Evolutionary conservation across 2,329 filamentous ascomycete genomes (phyloP), one percentile per base, ranked within the genome.

Genomic region (Cladosporium colombiae): DNA sequence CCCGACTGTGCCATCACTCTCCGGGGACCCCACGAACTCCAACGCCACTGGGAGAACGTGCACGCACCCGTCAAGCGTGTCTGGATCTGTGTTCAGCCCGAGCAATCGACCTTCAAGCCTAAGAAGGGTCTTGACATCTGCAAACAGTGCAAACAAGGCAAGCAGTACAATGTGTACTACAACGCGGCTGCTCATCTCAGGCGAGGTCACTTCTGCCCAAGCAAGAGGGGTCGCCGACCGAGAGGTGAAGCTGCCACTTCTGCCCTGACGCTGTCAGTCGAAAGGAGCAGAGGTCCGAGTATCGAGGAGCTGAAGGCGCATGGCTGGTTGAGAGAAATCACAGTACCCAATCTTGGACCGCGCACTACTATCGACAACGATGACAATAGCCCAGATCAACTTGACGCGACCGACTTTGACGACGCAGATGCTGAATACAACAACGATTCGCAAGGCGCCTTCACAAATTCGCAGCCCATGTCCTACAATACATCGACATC

Each of bases 121-220:
- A 75, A 87, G 80, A 78, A 85, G 78, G 89, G 93, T 49, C 85
- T 98, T 37, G 82, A 83, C 60, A 90, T 90, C 70, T 97, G 93
- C 85, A 96, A 96, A 78, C 86, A 91, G 57, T 98, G 94, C 77
- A 85, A 84, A 58, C 84, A 85, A 53, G 81, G 85, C 64, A 97
- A 97, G 81, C 85, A 86, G 66, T 98, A 98, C 72, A 91, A 91
- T 3, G 91, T 91, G 18, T 95, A 97, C 80, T 97, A 98, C 80
- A 98, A 98, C 73, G 94, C 93, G 0, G 93, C 93, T 0, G 94
- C 93, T 0, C 94, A 98, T 76, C 84, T 98, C 10, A 86, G 93
- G 50, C 88, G 94, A 59, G 90, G 90, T 0, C 94, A 98, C 76
- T 98, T 97, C 83, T 91, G 90, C 74, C 89, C 86, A 1, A 84